These are phyloP conservation scores for Musa troglodytarum DNA, from an alignment of 176 grass and related monocot genomes.

Conservation along the genomic window DNA sequence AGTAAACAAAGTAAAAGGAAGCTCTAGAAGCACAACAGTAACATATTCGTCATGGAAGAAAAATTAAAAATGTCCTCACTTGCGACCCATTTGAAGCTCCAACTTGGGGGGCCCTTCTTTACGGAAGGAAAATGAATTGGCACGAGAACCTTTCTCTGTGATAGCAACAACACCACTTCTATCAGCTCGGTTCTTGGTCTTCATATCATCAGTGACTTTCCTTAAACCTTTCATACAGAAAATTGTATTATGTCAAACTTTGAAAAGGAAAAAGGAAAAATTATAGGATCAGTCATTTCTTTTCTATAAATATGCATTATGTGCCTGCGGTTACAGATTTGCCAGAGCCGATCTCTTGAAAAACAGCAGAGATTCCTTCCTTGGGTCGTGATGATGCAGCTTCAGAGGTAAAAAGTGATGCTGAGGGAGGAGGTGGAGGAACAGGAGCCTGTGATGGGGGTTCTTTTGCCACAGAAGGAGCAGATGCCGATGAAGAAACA, in stretches of 20 bases:
- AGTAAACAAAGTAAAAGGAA: not conserved
- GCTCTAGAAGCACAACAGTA: not conserved
- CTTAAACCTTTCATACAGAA: constrained; percentile 28
- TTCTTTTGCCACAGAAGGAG: not conserved
- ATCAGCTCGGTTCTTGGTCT: constrained; percentile 47
- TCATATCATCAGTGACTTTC: constrained; percentile 61
- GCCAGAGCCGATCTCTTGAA: constrained; percentile 44
- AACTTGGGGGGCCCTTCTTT: constrained; percentile 33
- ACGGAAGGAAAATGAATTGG: constrained; percentile 16
- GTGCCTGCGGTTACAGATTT: constrained; percentile 40
- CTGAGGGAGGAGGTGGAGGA: constrained; percentile 10
- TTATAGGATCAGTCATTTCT: not conserved
- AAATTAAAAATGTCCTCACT: constrained; percentile 17
- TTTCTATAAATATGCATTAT: not conserved
- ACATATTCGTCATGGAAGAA: not conserved
- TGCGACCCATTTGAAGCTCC: constrained; percentile 63
- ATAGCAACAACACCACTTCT: constrained; percentile 25
- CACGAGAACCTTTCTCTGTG: constrained; percentile 27
- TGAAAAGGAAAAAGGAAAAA: not conserved
- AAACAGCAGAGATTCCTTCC: constrained; percentile 45
- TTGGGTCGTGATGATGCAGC: constrained; percentile 28
- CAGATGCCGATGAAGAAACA: constrained; percentile 14
- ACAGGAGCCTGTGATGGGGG: constrained; percentile 7
- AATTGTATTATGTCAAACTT: not conserved
- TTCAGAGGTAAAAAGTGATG: constrained; percentile 4